Percentiles rank a stretch among this genome's conserved stretches.
Conservation (phyloP, 192 early-diverging fungal species). For the Coemansia sp. region DNA sequence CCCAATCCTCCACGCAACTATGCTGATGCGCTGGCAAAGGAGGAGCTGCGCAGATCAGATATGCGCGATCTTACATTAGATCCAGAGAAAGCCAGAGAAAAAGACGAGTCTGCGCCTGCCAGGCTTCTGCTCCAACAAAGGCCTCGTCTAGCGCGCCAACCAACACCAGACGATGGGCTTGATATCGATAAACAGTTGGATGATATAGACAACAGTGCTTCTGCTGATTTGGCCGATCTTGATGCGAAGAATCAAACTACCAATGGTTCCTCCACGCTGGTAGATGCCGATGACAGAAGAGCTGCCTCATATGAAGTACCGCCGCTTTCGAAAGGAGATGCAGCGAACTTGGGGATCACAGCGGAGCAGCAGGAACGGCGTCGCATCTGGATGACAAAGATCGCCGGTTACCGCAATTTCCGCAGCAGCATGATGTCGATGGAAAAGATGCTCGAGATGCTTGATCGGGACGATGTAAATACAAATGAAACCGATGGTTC, state of each 20-base stretch:
- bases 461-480: conserved; percentile 11
- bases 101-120: not conserved
- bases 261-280: not conserved
- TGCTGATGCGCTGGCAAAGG: conserved; percentile 53
- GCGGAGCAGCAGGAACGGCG: conserved; percentile 39
- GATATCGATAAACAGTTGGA: not conserved
- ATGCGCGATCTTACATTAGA: conserved; percentile 17
- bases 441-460: conserved; percentile 21
- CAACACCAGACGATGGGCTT: not conserved
- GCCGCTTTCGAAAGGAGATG: conserved; percentile 19
- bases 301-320: conserved; percentile 2
- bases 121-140: conserved; percentile 16
- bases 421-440: conserved; percentile 31
- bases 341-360: conserved; percentile 30
- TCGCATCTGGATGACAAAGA: conserved; percentile 44
- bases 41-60: conserved; percentile 39
- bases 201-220: not conserved
- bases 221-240: not conserved
- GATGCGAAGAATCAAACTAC: not conserved
- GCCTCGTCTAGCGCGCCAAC: conserved; percentile 20
- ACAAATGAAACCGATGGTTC: not conserved
- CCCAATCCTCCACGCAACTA: conserved; percentile 53
- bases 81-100: not conserved
- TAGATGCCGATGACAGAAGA: not conserved
- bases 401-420: conserved; percentile 42